phyloP scores from a whole-genome alignment of 768 basidiomycete species.

The Phlegmacium glaucopus region DNA sequence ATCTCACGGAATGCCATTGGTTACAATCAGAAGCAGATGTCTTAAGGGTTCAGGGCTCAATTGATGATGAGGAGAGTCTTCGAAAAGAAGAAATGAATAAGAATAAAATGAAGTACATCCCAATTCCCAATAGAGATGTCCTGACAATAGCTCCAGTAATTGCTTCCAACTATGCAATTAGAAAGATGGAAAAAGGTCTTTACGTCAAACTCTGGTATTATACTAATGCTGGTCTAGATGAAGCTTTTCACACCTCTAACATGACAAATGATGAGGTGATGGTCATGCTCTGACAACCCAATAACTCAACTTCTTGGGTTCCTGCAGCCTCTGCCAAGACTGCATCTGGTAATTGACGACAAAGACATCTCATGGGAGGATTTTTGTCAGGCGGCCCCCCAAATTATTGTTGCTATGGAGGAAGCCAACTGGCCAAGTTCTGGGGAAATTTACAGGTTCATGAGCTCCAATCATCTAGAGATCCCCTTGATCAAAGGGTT shows the following conservation, averaged over 20 bases:
- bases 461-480: no score
- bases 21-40: not conserved
- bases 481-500: no score
- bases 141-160: not conserved
- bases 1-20: not conserved
- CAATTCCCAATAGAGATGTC: not conserved
- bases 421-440: no score
- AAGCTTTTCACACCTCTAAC: not conserved
- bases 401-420: not conserved
- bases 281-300: not conserved
- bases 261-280: not conserved
- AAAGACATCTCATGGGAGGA: not conserved
- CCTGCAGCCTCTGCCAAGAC: not conserved
- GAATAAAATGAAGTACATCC: not conserved
- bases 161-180: no score
- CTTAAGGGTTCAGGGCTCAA: not conserved
- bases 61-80: not conserved
- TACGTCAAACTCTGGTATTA: not conserved
- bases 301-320: not conserved
- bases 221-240: not conserved
- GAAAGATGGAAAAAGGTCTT: no score
- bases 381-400: not conserved
- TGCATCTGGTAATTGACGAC: not conserved
- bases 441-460: no score
- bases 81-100: slow-evolving; percentile 1